phyloP scores from a whole-genome alignment of 1,284 basidiomycete genomes.

The Naganishia sp. region DNA sequence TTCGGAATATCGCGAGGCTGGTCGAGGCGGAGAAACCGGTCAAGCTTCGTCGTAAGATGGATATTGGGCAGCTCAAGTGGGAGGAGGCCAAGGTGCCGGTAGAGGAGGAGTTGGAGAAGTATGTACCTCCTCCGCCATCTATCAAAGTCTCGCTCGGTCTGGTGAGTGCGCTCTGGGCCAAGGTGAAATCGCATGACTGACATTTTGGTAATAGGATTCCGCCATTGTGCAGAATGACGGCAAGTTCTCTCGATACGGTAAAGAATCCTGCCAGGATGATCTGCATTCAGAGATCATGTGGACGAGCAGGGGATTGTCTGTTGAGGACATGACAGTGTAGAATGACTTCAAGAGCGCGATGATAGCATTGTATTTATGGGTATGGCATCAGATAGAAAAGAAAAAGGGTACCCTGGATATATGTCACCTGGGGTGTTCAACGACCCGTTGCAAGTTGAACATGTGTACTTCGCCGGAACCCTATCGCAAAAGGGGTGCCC shows the following conservation, averaged over 20 bases:
- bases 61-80: constrained; percentile 50
- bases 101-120: constrained; percentile 58
- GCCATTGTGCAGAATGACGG: constrained; percentile 55
- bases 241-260: constrained; percentile 56
- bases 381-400: too few species aligned
- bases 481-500: too few species aligned
- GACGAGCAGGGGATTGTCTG: constrained; percentile 36
- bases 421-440: too few species aligned
- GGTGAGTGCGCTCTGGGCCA: constrained; percentile 33
- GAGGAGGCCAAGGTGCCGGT: constrained; percentile 31
- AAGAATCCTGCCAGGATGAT: constrained; percentile 57
- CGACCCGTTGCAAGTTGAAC: too few species aligned
- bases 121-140: constrained; percentile 61
- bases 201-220: constrained; percentile 10
- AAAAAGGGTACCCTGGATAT: too few species aligned
- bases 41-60: constrained; percentile 55
- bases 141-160: constrained; percentile 73
- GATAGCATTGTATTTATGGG: not conserved
- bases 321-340: constrained; percentile 26
- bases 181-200: constrained; percentile 47
- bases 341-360: too few species aligned
- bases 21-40: constrained; percentile 37
- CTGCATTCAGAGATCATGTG: constrained; percentile 58
- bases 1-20: constrained; percentile 51
- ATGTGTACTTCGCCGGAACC: too few species aligned